Conservation (phyloP, 805 yeast species). For the Candida pseudoglaebosa region DNA sequence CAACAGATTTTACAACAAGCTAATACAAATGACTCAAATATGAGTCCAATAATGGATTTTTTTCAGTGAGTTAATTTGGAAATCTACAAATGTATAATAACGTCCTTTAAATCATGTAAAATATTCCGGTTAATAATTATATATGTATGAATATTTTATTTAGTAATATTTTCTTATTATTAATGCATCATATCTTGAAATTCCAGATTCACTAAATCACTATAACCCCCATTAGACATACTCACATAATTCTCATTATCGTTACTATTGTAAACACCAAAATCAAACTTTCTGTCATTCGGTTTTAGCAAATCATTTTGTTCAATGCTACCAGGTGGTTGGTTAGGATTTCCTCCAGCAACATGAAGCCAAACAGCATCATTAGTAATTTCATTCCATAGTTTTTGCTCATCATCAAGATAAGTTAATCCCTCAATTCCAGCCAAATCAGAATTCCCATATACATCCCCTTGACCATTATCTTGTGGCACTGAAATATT, state of each 20-base stretch:
- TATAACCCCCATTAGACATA: constrained; percentile 24
- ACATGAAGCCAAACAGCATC: constrained; percentile 70
- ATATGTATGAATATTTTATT: neutral
- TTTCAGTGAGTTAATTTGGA: constrained; percentile 2
- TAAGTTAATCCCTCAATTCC: constrained; percentile 43
- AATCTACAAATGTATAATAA: neutral
- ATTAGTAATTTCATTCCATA: constrained; percentile 76
- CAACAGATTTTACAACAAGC: constrained; percentile 37
- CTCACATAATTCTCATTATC: constrained; percentile 1
- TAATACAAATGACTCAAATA: constrained; percentile 7
- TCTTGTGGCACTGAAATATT: constrained; percentile 12
- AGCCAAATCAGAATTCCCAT: constrained; percentile 32
- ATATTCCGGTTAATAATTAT: neutral
- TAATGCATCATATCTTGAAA: constrained; percentile 26
- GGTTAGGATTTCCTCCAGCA: constrained; percentile 19
- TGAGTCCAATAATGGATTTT: constrained; percentile 1
- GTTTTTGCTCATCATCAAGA: constrained; percentile 42
- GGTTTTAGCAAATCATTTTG: constrained; percentile 3
- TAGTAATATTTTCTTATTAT: neutral
- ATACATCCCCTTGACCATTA: constrained; percentile 24
- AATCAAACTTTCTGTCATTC: constrained; percentile 4
- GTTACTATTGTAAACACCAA: neutral
- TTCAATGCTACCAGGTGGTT: constrained; percentile 14
- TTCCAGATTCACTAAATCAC: constrained; percentile 37
- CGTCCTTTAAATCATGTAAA: neutral